phyloP scores from a whole-genome alignment of 192 early-diverging fungal species.

The Pilobolus umbonatus region DNA sequence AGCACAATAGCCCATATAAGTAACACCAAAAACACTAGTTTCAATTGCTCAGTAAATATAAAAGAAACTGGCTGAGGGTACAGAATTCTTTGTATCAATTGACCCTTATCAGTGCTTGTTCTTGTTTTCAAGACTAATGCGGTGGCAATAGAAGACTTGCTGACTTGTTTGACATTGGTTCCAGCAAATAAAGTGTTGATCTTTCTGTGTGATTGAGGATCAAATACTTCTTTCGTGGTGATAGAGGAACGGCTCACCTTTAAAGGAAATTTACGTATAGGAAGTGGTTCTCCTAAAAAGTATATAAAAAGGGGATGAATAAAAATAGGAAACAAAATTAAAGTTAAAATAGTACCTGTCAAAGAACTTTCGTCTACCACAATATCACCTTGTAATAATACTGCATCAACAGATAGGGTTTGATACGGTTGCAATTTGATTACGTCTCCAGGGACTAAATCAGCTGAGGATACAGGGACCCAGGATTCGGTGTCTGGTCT shows the following conservation, averaged over 20 bases:
- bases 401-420: slow-evolving; percentile 47
- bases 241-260: slow-evolving; percentile 30
- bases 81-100: slow-evolving; percentile 63
- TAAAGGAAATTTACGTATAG: slow-evolving; percentile 58
- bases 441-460: slow-evolving; percentile 68
- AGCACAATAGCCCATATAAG: slow-evolving; percentile 36
- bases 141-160: neutral
- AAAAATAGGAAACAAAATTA: neutral
- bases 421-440: slow-evolving; percentile 30
- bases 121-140: slow-evolving; percentile 45
- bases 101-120: slow-evolving; percentile 53
- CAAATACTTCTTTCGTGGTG: slow-evolving; percentile 3
- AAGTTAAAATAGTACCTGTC: slow-evolving; percentile 31
- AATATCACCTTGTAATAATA: slow-evolving; percentile 48
- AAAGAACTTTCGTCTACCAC: slow-evolving; percentile 59
- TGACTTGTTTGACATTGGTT: slow-evolving; percentile 49
- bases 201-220: slow-evolving; percentile 18
- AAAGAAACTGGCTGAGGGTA: slow-evolving; percentile 63
- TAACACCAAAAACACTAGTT: slow-evolving; percentile 51
- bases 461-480: slow-evolving; percentile 37
- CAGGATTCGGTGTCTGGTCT: slow-evolving; percentile 55
- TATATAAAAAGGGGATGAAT: neutral
- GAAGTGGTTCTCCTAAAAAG: slow-evolving; percentile 48
- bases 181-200: slow-evolving; percentile 47
- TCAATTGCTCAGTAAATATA: slow-evolving; percentile 69